phyloP scores from a whole-genome alignment of 805 yeast genomes.

The Kluyveromyces starmeri region DNA sequence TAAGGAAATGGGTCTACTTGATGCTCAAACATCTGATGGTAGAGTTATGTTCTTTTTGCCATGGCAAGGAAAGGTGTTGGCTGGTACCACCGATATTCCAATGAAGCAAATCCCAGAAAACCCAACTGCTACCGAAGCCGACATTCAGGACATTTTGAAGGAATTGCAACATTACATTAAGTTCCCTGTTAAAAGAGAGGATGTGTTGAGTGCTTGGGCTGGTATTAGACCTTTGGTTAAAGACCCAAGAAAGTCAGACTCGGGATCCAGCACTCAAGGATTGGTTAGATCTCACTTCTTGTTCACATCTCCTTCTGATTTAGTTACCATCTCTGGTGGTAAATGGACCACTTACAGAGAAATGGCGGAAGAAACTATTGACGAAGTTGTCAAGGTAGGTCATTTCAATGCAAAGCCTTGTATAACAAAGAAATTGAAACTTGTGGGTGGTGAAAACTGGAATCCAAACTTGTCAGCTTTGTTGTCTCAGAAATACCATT shows the following conservation, averaged over 20 bases:
- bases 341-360: constrained; percentile 98
- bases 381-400: constrained; percentile 50
- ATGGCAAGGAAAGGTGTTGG: constrained; percentile 94
- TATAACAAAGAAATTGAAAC: constrained; percentile 36
- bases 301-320: constrained; percentile 60
- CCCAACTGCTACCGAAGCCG: constrained; percentile 83
- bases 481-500: constrained; percentile 66
- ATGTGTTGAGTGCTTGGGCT: constrained; percentile 92
- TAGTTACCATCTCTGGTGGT: constrained; percentile 90
- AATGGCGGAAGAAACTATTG: constrained; percentile 93
- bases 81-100: constrained; percentile 95
- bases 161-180: constrained; percentile 86
- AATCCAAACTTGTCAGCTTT: constrained; percentile 65
- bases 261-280: constrained; percentile 62
- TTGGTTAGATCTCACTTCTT: constrained; percentile 85
- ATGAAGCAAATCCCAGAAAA: constrained; percentile 57
- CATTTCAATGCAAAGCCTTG: constrained; percentile 35
- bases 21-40: constrained; percentile 89
- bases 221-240: constrained; percentile 93
- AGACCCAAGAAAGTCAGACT: constrained; percentile 54
- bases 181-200: constrained; percentile 81
- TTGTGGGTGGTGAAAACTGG: constrained; percentile 79
- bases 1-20: constrained; percentile 75
- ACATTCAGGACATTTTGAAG: constrained; percentile 74
- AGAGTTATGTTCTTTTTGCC: constrained; percentile 96